Evolutionary conservation across 306 rosid genomes (phyloP), one percentile per base, ranked within the genome.

Genomic region (Gastrolobium villosum): DNA sequence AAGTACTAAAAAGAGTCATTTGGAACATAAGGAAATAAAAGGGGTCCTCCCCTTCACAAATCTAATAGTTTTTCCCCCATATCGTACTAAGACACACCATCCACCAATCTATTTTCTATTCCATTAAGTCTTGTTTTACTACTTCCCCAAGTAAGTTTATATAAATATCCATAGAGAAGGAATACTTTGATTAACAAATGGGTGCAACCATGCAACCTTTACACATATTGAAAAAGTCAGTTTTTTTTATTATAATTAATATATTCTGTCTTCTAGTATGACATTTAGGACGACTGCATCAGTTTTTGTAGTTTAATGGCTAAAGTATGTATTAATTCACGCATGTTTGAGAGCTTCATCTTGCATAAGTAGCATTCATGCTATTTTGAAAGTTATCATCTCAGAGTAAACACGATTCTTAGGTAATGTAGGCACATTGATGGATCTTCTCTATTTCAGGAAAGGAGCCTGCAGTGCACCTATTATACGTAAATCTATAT

Each of bases 201-300:
- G 61, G 79, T 10, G n/a, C 41, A 53, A 26, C 41, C 79, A 75
- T 31, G 11, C 28, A 49, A 63, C 36, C 68, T 72, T 6, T 7
- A 28, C 14, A 71, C 41, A 9, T 49, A 5, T 34, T 13, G 49
- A 37, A n/a, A 49, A 52, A 55, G 30, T 20, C 10, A 10, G 15
- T 5, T 10, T 72, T 71, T 26, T 5, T 2, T 4, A 50, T 5
- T 49, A 2, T 49, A 6, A 49, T 69, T 32, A 41, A 41, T 34
- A 41, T 71, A 40, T 52, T 34, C 30, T n/a, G 34, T 14, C 63
- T 62, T 32, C 70, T 55, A 53, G 2, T 13, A 8, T 54, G 53
- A 10, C 60, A 34, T 75, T 26, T 9, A 63, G 54, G 55, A 79
- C 52, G 31, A 11, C 20, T 41, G 72, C 41, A 20, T 20, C 26